These are phyloP conservation scores for Phytopythium litorale DNA, from an alignment of 352 stramenopile genomes.

Conservation along the genomic window DNA sequence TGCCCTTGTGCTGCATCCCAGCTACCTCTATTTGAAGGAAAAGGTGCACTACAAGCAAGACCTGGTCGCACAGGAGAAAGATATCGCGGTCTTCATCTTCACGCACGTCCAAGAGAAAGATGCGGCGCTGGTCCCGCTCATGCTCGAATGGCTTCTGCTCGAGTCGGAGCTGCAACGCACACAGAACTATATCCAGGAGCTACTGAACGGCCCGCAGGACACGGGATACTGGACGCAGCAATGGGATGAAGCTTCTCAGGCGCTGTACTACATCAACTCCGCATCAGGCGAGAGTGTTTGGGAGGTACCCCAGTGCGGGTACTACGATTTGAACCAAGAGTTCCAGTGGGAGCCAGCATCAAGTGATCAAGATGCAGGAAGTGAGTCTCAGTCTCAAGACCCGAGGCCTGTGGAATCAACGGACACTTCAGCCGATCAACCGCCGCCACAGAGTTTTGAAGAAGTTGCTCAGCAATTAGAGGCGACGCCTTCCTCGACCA, in stretches of 20 bases:
- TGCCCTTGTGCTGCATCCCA: constrained; percentile 11
- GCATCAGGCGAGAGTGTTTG: constrained; percentile 54
- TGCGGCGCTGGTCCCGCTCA: constrained; percentile 44
- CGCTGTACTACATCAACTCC: constrained; percentile 68
- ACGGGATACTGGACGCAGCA: constrained; percentile 56
- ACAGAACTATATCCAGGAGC: constrained; percentile 62
- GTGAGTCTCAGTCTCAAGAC: background rate
- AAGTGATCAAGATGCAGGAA: background rate
- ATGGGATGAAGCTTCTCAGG: constrained; percentile 57
- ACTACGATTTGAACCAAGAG: constrained; percentile 56
- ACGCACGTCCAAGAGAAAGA: constrained; percentile 50
- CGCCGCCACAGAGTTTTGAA: background rate
- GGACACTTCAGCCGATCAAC: background rate
- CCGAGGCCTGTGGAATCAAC: background rate
- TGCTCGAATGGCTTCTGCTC: constrained; percentile 77
- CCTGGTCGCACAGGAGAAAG: constrained; percentile 57
- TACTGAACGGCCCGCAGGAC: constrained; percentile 32
- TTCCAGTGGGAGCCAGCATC: constrained; percentile 23
- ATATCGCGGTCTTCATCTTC: constrained; percentile 68
- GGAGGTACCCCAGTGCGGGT: constrained; percentile 53
- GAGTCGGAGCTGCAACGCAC: constrained; percentile 63
- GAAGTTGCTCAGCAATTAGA: constrained; percentile 4
- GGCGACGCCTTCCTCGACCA: background rate
- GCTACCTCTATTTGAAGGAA: constrained; percentile 78
- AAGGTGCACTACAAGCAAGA: constrained; percentile 76